These are phyloP conservation scores for Talaromyces sp. DNA, from an alignment of 2,329 filamentous ascomycete genomes.

Conservation along the genomic window DNA sequence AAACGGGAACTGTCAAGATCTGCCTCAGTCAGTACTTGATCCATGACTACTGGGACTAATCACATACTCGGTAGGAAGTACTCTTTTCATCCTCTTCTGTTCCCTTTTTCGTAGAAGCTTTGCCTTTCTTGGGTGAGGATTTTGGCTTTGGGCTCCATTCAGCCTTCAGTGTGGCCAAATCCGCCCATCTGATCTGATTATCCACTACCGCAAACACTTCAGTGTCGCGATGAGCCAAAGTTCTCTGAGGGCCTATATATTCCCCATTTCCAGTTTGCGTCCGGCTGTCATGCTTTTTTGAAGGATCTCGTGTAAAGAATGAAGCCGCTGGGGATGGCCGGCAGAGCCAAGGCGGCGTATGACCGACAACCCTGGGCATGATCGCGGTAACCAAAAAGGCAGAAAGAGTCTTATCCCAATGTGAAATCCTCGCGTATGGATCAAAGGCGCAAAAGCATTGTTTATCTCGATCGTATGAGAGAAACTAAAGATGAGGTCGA, in stretches of 20 bases:
- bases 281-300: conserved; percentile 30
- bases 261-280: conserved; percentile 21
- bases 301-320: conserved; percentile 61
- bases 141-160: conserved; percentile 41
- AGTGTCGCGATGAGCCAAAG: conserved; percentile 73
- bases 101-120: conserved; percentile 19
- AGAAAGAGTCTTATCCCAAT: neutral
- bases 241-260: conserved; percentile 47
- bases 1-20: conserved; percentile 71
- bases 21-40: conserved; percentile 31
- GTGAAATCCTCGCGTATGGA: neutral
- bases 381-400: conserved; percentile 16
- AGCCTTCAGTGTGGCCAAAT: conserved; percentile 74
- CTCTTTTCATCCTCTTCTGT: conserved; percentile 30
- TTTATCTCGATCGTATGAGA: neutral
- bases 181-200: conserved; percentile 86
- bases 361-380: conserved; percentile 83
- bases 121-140: conserved; percentile 25
- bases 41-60: neutral
- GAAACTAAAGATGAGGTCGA: neutral
- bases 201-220: conserved; percentile 87
- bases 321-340: conserved; percentile 70
- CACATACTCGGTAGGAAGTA: conserved; percentile 27
- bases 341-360: conserved; percentile 82
- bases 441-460: neutral